These are phyloP conservation scores for Rhynchosporium agropyri DNA, from an alignment of 2,329 filamentous ascomycete species.

Conservation along the genomic window DNA sequence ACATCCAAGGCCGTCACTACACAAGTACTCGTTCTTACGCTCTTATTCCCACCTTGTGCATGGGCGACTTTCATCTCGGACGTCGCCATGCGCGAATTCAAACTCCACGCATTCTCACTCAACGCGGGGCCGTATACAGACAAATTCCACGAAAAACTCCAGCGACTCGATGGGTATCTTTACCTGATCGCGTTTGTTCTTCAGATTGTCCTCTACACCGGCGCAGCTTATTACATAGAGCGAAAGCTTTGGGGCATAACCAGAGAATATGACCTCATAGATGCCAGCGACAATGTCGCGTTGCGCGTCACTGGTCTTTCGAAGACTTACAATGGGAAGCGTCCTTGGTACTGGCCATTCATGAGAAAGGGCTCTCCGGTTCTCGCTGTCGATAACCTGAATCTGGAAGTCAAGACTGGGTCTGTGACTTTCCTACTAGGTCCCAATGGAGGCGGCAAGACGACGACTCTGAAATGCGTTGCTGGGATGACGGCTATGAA, in stretches of 20 bases:
- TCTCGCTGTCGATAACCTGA: conserved; percentile 59
- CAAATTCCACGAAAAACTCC: conserved; percentile 48
- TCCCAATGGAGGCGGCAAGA: conserved; percentile 67
- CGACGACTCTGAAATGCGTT: conserved; percentile 66
- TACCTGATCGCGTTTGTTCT: conserved; percentile 61
- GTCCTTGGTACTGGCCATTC: conserved; percentile 38
- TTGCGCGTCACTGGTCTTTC: conserved; percentile 34
- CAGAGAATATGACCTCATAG: conserved; percentile 38
- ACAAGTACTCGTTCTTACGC: conserved; percentile 28
- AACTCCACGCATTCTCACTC: conserved; percentile 51
- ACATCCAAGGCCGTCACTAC: conserved; percentile 8
- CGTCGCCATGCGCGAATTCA: conserved; percentile 32
- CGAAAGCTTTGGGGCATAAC: conserved; percentile 56
- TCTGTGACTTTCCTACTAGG: conserved; percentile 66
- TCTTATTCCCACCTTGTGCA: conserved; percentile 33
- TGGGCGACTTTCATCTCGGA: conserved; percentile 36
- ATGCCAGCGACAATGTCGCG: conserved; percentile 34
- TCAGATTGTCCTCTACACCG: conserved; percentile 60
- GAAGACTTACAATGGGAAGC: conserved; percentile 35
- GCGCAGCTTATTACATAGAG: conserved; percentile 62
- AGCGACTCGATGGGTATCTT: conserved; percentile 59
- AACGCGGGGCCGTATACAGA: conserved; percentile 42
- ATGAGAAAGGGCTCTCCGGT: conserved; percentile 48
- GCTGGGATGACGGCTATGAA: conserved; percentile 63
- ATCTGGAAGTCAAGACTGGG: conserved; percentile 58